Evolutionary conservation across 306 rosid species (phyloP).

Genomic region (Medicago lupulina): DNA sequence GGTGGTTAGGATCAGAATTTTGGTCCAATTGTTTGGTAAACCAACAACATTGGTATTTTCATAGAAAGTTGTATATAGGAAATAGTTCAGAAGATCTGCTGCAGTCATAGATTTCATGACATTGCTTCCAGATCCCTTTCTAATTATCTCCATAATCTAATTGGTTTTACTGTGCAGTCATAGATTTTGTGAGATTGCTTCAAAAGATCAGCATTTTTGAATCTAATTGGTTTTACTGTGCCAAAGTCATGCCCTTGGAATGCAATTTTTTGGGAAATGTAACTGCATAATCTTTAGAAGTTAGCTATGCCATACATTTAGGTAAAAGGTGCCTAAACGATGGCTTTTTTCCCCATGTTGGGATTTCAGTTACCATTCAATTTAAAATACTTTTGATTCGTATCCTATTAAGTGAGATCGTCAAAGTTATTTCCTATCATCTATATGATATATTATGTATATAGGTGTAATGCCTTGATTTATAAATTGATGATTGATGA

Average conservation of each 20-base stretch:
- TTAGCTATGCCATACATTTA: slow-evolving; percentile 18
- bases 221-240: slow-evolving; percentile 12
- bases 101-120: slow-evolving; percentile 30
- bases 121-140: slow-evolving; percentile 30
- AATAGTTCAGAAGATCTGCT: slow-evolving; percentile 30
- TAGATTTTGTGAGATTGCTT: not conserved
- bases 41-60: slow-evolving; percentile 15
- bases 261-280: not conserved
- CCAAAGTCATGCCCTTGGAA: slow-evolving; percentile 16
- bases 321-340: slow-evolving; percentile 2
- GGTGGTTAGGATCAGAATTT: slow-evolving; percentile 42
- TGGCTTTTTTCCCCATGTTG: slow-evolving; percentile 15
- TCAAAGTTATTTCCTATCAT: not conserved
- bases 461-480: not conserved
- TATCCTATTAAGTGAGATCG: not conserved
- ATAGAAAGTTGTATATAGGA: slow-evolving; percentile 34
- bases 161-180: no score
- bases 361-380: slow-evolving; percentile 9
- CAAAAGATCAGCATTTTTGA: slow-evolving; percentile 6
- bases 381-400: slow-evolving; percentile 1
- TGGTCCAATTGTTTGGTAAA: slow-evolving; percentile 31
- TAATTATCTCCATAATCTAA: slow-evolving; percentile 5
- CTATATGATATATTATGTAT: not conserved
- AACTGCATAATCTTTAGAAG: not conserved
- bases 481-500: not conserved